Evolutionary conservation across 2,329 filamentous ascomycete species (phyloP), one percentile per base, ranked within the genome.

Genomic region (Orbilia ellipsospora): DNA sequence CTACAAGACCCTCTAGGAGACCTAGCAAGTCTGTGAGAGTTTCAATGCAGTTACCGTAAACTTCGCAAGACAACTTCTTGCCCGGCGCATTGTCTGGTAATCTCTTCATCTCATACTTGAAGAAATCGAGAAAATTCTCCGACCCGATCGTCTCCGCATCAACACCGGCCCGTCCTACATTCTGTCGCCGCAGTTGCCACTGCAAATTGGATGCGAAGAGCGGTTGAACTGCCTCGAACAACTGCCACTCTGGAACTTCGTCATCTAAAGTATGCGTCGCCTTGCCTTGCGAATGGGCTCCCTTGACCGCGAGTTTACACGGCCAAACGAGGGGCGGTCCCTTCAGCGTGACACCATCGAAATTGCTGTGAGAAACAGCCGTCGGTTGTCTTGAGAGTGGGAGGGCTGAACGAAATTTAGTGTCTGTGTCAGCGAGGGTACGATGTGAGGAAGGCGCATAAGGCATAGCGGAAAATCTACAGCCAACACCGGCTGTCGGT

Each of bases 71-170:
- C 16, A 64, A 36, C 13, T 55, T 50, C 36, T 55, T 55, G 44
- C 20, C 36, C 13, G 61, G 61, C 4, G 61, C 50, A 26, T n/a
- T 48, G 15, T 64, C 61, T 45, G 61, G 61, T 28, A 64, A 52
- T n/a, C 31, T 55, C 40, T 55, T 55, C 16, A 64, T 64, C 23
- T 64, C 61, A 28, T 52, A 44, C 15, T 18, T 64, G 18, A 64
- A 64, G 18, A 55, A 55, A 31, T 64, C 61, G 50, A 64, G 50
- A 12, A 18, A 13, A n/a, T 64, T 64, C 51, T 55, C 61, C 23
- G 61, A 55, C 13, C 18, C 36, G 8, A 64, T 54, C 20, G 61
- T 20, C 31, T 42, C 4, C 8, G 31, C 50, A 45, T 55, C 50
- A 10, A 40, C 15, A 50, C 28, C 56, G 31, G 45, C 18, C 28